A percentile compares a stretch with the other conserved stretches of the same genome.
Conservation (phyloP, 1,284 basidiomycete genomes). For the Rhodotorula sp. region DNA sequence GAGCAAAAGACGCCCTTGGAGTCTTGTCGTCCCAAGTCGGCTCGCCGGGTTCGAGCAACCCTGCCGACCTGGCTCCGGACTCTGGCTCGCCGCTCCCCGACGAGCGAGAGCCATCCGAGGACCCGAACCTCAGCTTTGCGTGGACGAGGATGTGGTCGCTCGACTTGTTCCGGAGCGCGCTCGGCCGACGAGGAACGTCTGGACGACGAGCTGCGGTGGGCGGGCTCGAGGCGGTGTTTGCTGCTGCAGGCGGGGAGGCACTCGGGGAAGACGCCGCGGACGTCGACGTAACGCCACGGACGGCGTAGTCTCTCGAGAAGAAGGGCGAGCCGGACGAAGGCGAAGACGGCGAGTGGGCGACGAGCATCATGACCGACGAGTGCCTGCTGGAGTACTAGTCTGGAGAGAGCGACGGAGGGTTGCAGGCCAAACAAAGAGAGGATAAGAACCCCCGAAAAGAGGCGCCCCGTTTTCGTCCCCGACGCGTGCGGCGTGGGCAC, state of each 20-base stretch:
- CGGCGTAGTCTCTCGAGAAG: constrained; percentile 3
- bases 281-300: neutral
- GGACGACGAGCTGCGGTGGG: neutral
- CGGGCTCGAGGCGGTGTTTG: neutral
- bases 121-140: neutral
- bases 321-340: neutral
- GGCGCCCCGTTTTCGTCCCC: neutral
- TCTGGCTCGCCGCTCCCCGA: neutral
- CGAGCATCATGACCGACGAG: constrained; percentile 3
- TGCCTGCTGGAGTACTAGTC: neutral
- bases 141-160: constrained; percentile 17
- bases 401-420: too few relatives aligned
- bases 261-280: neutral
- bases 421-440: neutral
- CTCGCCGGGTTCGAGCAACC: neutral
- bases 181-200: constrained; percentile 9
- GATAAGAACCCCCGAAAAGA: neutral
- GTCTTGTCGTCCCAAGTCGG: neutral
- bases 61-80: neutral
- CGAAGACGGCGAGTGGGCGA: constrained; percentile 7
- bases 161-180: constrained; percentile 12
- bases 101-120: neutral
- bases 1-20: too few relatives aligned
- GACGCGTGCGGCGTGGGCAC: neutral
- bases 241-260: neutral